A percentile compares a stretch with the other conserved stretches of the same genome.
phyloP scores from a whole-genome alignment of 805 yeast species.

The Kodamaea neixiangensis region DNA sequence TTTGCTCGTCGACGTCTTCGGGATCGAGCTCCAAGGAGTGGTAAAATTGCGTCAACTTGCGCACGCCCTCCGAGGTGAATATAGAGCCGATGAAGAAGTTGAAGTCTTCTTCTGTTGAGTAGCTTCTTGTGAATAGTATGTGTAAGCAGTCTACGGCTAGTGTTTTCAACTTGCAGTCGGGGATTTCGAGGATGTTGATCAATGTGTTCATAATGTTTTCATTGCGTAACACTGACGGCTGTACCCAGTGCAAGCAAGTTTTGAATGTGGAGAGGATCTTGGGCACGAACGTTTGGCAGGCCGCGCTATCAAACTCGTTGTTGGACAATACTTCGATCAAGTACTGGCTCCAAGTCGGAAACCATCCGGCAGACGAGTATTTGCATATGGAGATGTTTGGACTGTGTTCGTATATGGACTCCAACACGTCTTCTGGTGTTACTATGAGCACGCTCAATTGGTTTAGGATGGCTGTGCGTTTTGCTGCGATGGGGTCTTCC shows the following conservation, averaged over 20 bases:
- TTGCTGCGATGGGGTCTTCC: constrained; percentile 88
- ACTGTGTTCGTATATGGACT: constrained; percentile 63
- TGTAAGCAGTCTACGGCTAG: constrained; percentile 91
- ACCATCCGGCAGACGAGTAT: constrained; percentile 82
- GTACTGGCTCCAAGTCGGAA: constrained; percentile 61
- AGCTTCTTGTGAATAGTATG: constrained; percentile 79
- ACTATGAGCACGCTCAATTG: constrained; percentile 84
- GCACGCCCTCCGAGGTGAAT: constrained; percentile 72
- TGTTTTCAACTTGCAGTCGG: constrained; percentile 69
- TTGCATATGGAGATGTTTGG: constrained; percentile 65
- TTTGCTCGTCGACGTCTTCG: constrained; percentile 73
- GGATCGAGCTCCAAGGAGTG: constrained; percentile 59
- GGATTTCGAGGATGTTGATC: constrained; percentile 56
- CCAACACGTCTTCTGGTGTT: constrained; percentile 66
- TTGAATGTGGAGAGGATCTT: constrained; percentile 80
- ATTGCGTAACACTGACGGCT: constrained; percentile 69
- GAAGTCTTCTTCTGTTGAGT: constrained; percentile 66
- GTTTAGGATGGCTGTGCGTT: constrained; percentile 71
- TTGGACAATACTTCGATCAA: constrained; percentile 35
- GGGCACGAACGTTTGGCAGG: constrained; percentile 52
- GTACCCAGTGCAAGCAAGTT: constrained; percentile 88
- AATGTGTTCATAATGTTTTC: constrained; percentile 68
- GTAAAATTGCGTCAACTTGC: constrained; percentile 65
- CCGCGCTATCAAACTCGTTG: constrained; percentile 26
- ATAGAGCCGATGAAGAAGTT: constrained; percentile 76